Evolutionary conservation across 345 rosid species (phyloP).

Genomic region (Gossypium mustelinum): DNA sequence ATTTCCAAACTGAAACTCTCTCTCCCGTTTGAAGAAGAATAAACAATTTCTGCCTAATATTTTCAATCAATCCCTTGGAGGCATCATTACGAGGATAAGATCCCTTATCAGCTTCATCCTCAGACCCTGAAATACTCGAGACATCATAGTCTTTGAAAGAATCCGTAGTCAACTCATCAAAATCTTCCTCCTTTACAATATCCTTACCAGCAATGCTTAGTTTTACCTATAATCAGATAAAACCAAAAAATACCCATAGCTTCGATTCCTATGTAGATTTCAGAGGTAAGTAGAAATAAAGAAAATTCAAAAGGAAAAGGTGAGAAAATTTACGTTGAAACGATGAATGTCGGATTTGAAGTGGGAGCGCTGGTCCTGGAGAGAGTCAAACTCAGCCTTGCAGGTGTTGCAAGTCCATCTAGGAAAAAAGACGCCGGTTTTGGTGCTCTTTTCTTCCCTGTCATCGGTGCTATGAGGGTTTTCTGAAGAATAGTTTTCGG

Average conservation of each 20-base stretch:
- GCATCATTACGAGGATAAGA: conserved; percentile 23
- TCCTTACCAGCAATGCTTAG: conserved; percentile 75
- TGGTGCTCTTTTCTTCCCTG: conserved; percentile 30
- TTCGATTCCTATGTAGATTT: not conserved
- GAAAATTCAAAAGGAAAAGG: not conserved
- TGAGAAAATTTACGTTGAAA: not conserved
- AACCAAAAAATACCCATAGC: not conserved
- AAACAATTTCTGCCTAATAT: conserved; percentile 56
- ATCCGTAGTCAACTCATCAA: conserved; percentile 71
- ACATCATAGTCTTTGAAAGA: conserved; percentile 72
- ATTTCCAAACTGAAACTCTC: conserved; percentile 69
- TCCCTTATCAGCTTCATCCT: conserved; percentile 67
- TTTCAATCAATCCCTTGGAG: conserved; percentile 29
- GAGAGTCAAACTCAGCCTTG: conserved; percentile 74
- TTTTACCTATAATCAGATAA: conserved; percentile 51
- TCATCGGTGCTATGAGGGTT: conserved; percentile 27
- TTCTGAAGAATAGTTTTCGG: conserved; percentile 21
- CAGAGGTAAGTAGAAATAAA: not conserved
- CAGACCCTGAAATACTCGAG: conserved; percentile 94
- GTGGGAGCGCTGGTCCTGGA: conserved; percentile 34
- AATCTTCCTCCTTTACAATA: conserved; percentile 75
- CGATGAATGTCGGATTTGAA: conserved; percentile 9
- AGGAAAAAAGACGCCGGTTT: conserved; percentile 29
- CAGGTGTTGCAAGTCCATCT: conserved; percentile 95
- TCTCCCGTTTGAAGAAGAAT: conserved; percentile 63